Evolutionary conservation across 73 alveolate species (phyloP), one percentile per base, ranked within the genome.

Genomic region (Paramecium biaurelia): DNA sequence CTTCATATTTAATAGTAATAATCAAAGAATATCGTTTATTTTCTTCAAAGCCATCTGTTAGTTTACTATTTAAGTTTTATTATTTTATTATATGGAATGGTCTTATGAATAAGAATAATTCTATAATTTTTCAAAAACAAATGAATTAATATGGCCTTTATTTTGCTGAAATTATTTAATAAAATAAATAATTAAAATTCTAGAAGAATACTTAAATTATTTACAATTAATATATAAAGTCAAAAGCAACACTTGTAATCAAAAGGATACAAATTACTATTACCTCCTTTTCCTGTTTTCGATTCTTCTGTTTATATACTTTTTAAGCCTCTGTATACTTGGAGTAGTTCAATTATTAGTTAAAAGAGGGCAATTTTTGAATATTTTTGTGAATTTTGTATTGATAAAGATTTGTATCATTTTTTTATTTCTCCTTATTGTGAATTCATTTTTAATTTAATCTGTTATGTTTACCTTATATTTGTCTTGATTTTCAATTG

Each of bases 241-340:
- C 58, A 45, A 45, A 45, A 45, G 24, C 68, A 53, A 53, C 32
- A 89, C 1, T 89, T 56, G 24, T 74, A 89, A 72, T 89, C 92
- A 89, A 89, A 89, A 24, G 92, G 94, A 70, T 89, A 87, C 6
- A 34, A 38, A 28, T 87, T 57, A 21, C 89, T 87, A 67, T 68
- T 41, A 21, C 93, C 93, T 20, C 89, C 89, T 41, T 87, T 87
- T 9, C 93, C 93, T 35, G 68, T 67, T 11, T 87, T 68, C 11
- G 43, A 37, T 20, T 87, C 89, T 41, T 87, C 93, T 18, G 30
- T 30, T 49, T 87, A 68, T 87, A 87, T 41, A 87, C 72, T 41
- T 79, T 87, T 41, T 38, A 87, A 4, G 89, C 93, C 41, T 87
- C 93, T 10, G 93, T 68, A 5, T 57, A 86, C n/a, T 74, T 58